These are phyloP conservation scores for Colletotrichum euphorbiae DNA, from an alignment of 2,329 filamentous ascomycete genomes.

Conservation along the genomic window DNA sequence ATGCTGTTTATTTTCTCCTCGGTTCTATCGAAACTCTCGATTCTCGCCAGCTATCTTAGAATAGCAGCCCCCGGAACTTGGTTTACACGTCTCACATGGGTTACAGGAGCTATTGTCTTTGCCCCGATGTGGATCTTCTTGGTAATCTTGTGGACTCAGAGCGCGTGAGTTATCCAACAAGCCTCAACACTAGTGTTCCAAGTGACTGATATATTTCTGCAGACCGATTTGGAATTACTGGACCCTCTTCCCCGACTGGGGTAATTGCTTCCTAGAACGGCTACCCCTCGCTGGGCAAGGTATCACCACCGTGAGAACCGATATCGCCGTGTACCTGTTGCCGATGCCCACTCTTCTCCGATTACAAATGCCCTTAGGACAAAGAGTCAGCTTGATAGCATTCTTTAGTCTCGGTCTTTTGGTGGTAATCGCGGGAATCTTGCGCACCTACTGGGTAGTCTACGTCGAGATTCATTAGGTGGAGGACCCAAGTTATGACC, in stretches of 20 bases:
- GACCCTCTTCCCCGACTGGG: conserved; percentile 39
- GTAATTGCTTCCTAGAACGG: conserved; percentile 48
- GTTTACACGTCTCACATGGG: conserved; percentile 50
- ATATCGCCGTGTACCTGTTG: conserved; percentile 52
- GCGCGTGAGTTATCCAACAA: conserved; percentile 44
- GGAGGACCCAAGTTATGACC: conserved; percentile 50
- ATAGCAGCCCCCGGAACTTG: conserved; percentile 49
- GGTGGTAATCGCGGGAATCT: conserved; percentile 51
- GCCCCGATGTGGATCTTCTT: conserved; percentile 48
- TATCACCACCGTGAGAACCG: conserved; percentile 47
- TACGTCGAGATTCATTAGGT: conserved; percentile 45
- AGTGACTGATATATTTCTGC: not conserved
- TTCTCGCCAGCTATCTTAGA: conserved; percentile 54
- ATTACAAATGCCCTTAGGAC: conserved; percentile 48
- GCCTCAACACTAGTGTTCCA: not conserved
- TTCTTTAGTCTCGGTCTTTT: conserved; percentile 53
- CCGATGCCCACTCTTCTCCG: conserved; percentile 51
- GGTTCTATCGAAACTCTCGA: conserved; percentile 53
- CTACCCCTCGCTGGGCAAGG: conserved; percentile 47
- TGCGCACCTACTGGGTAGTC: conserved; percentile 53
- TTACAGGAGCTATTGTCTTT: conserved; percentile 45
- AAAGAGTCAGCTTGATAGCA: conserved; percentile 51
- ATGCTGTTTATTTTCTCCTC: conserved; percentile 54
- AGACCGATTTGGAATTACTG: conserved; percentile 46
- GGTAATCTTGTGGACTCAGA: conserved; percentile 52